Percentiles rank a stretch among this genome's conserved stretches.
These are phyloP conservation scores for Euclidium syriacum DNA, from an alignment of 345 rosid genomes.

Conservation along the genomic window DNA sequence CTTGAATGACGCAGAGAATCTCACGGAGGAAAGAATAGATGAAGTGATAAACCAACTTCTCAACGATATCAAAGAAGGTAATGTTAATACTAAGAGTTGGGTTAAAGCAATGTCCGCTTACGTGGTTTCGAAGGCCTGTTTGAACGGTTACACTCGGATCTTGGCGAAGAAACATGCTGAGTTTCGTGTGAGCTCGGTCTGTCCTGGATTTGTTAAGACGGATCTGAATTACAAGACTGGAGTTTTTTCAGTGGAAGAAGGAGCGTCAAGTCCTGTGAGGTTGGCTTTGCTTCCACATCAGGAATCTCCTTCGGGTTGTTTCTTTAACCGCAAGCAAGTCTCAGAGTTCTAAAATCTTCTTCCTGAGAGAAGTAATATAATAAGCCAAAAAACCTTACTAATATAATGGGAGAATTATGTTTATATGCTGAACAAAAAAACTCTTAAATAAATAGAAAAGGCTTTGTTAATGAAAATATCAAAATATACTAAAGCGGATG, in stretches of 20 bases:
- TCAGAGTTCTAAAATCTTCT: conserved; percentile 27
- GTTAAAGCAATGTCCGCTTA: conserved; percentile 25
- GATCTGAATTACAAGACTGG: conserved; percentile 37
- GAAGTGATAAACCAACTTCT: conserved; percentile 31
- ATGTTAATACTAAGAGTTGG: conserved; percentile 34
- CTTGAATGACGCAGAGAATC: conserved; percentile 35
- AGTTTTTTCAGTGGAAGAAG: conserved; percentile 34
- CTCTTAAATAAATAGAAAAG: neutral
- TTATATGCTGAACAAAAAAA: neutral
- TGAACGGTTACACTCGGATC: conserved; percentile 46
- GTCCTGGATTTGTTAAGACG: conserved; percentile 50
- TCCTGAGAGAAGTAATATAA: neutral
- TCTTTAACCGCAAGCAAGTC: conserved; percentile 35
- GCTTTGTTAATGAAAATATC: neutral
- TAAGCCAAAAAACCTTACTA: neutral
- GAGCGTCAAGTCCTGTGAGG: conserved; percentile 36
- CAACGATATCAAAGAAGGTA: conserved; percentile 34
- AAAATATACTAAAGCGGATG: too few relatives aligned
- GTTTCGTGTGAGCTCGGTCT: conserved; percentile 37
- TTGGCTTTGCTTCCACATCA: conserved; percentile 43
- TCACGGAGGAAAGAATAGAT: conserved; percentile 42
- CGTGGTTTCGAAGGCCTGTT: conserved; percentile 37
- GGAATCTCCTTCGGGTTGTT: conserved; percentile 40
- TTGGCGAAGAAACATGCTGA: conserved; percentile 35
- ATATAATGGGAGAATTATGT: neutral